Conservation (phyloP, 78 protist genomes). For the Planoprotostelium fungivorum region DNA sequence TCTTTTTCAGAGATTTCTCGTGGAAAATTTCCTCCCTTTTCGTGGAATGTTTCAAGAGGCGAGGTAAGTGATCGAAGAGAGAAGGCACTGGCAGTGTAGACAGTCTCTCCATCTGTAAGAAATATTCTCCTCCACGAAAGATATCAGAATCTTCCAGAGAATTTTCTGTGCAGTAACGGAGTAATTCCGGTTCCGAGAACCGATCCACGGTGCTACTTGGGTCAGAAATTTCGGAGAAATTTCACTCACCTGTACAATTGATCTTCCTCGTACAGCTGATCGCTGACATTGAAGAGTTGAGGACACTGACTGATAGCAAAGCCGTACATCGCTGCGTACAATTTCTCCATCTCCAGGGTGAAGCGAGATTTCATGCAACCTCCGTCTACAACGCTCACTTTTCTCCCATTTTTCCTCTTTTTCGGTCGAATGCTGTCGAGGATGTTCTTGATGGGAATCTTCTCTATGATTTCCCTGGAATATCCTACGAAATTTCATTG, state of each 20-base stretch:
- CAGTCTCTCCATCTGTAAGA: no score
- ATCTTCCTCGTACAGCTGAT: background rate
- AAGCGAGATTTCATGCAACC: background rate
- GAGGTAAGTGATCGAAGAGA: no score
- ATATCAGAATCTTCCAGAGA: background rate
- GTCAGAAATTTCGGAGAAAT: background rate
- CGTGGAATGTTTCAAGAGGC: no score
- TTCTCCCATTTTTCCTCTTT: no score
- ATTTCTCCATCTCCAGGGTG: background rate
- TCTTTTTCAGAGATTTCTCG: no score
- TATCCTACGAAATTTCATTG: background rate
- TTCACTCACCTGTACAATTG: background rate
- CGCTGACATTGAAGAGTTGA: background rate
- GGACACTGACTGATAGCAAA: background rate
- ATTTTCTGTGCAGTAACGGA: background rate
- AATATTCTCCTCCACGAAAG: no score
- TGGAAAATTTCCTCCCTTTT: no score
- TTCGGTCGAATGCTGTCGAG: background rate
- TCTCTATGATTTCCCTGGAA: background rate
- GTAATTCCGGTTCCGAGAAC: background rate
- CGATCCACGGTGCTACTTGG: background rate
- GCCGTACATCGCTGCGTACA: background rate
- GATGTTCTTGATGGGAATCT: background rate
- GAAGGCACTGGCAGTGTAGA: no score
- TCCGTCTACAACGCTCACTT: background rate